These are phyloP conservation scores for Auriculariales sp. DNA, from an alignment of 768 basidiomycete species.

Conservation along the genomic window DNA sequence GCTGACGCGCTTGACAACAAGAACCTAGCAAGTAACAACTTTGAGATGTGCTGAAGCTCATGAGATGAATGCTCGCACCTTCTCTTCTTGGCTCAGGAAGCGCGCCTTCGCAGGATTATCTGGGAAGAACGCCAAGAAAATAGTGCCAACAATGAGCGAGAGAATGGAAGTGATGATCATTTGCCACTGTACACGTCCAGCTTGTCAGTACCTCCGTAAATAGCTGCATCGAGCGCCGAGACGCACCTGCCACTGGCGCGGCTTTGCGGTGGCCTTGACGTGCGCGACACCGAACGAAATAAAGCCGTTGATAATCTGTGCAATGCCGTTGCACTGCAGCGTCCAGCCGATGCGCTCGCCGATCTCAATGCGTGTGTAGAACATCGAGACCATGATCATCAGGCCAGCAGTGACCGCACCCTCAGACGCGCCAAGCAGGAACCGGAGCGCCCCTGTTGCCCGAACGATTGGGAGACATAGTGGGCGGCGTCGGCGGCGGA, in stretches of 20 bases:
- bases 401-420: slow-evolving; percentile 12
- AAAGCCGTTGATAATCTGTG: slow-evolving; percentile 10
- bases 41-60: too few relatives aligned
- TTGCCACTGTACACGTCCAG: slow-evolving; percentile 8
- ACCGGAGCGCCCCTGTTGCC: slow-evolving; percentile 9
- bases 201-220: neutral
- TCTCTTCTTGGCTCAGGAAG: slow-evolving; percentile 14
- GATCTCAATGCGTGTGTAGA: slow-evolving; percentile 11
- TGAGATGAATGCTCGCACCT: too few relatives aligned
- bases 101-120: slow-evolving; percentile 13
- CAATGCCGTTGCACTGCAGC: slow-evolving; percentile 12
- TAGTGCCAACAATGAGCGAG: slow-evolving; percentile 8
- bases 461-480: too few relatives aligned
- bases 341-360: slow-evolving; percentile 12
- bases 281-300: slow-evolving; percentile 10
- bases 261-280: slow-evolving; percentile 1
- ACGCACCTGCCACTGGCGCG: slow-evolving; percentile 4
- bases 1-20: slow-evolving; percentile 13
- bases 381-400: slow-evolving; percentile 12
- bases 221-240: neutral
- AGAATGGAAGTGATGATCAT: slow-evolving; percentile 12
- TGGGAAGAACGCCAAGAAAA: slow-evolving; percentile 13
- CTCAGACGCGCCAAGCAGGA: slow-evolving; percentile 11
- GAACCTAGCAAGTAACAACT: too few relatives aligned
- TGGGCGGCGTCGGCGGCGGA: too few relatives aligned